These are phyloP conservation scores for Tilletia indica DNA, from an alignment of 1,284 basidiomycete species.

Conservation along the genomic window DNA sequence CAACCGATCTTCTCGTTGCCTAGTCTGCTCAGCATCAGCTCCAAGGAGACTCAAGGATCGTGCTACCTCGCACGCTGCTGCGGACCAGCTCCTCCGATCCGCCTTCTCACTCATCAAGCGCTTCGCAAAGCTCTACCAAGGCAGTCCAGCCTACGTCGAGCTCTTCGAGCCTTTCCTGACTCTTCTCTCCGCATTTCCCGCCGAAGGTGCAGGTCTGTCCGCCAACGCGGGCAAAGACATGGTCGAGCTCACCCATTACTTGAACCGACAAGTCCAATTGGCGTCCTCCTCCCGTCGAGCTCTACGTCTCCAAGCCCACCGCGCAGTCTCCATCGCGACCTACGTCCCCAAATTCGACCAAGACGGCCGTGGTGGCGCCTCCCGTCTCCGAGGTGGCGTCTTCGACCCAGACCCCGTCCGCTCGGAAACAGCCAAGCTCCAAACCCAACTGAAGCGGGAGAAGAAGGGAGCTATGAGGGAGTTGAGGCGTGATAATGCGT, in stretches of 20 bases:
- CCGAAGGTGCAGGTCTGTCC: background rate
- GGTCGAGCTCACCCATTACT: constrained; percentile 4
- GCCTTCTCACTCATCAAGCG: constrained; percentile 30
- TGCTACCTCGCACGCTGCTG: constrained; percentile 6
- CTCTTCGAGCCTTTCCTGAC: constrained; percentile 42
- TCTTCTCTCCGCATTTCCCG: constrained; percentile 14
- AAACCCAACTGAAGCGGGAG: constrained; percentile 89
- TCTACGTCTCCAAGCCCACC: constrained; percentile 85
- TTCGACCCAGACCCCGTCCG: constrained; percentile 88
- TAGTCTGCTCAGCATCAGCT: constrained; percentile 23
- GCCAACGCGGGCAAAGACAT: background rate
- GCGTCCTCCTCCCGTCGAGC: constrained; percentile 72
- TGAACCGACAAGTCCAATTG: constrained; percentile 67
- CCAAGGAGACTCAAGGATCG: constrained; percentile 11
- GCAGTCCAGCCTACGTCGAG: constrained; percentile 46
- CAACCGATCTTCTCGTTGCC: constrained; percentile 25
- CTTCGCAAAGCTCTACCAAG: constrained; percentile 46
- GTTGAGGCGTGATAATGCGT: constrained; percentile 88
- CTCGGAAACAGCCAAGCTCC: constrained; percentile 81
- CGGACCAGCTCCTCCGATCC: constrained; percentile 30
- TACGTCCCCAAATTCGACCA: constrained; percentile 92
- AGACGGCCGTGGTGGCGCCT: constrained; percentile 51
- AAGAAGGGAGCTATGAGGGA: constrained; percentile 95
- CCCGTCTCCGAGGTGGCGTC: constrained; percentile 15
- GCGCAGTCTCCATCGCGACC: constrained; percentile 89